Base-by-base conservation (phyloP, 2,329 filamentous ascomycete genomes). In the Aspergillus sp. region DNA sequence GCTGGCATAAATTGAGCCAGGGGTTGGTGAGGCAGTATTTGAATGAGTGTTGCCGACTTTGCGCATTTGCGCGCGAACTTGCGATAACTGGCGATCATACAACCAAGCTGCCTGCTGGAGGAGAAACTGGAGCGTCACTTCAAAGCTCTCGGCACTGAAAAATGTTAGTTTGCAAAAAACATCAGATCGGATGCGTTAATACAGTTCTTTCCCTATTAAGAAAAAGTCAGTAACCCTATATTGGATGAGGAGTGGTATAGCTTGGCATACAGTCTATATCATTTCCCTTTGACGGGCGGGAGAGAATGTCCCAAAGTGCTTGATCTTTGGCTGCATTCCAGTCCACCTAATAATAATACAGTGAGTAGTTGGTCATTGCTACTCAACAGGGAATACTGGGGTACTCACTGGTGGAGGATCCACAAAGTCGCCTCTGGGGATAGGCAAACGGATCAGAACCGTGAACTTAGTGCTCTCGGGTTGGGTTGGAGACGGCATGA, bases 91-190 rank as follows among this genome's bases (percentile, higher is more conserved):
- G 51, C 90, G 84, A 72, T 98, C 93, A 70, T 95, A 96, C 5
- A 98, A 84, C 84, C 92, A 96, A 73, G 91, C 92, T 62, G 92
- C 92, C 75, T 99, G 92, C 71, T 96, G 91, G 15, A 97, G 84
- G 33, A 99, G 83, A 69, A 98, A 98, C 41, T 91, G 84, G 57
- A 96, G 86, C 24, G 90, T 89, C 19, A 97, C 93, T 61, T 93
- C 84, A 75, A 97, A 96, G 46, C 85, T 82, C 52, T 84, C 80
- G 47, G 90, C 91, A 70, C 89, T 89, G 37, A 12, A 20, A 8
- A 7, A 11, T 2, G 46, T 54, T 34, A 57, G 33, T 7, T 48
- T 49, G 11, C 30, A 20, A 30, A 6, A 20, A 15, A 33, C 42
- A 30, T 9, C 4, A 4, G 30, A n/a, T 42, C 27, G 17, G 27